Percentiles rank a stretch among this genome's conserved stretches.
Conservation (phyloP, 129 eudicot genomes). For the Lactuca sativa region DNA sequence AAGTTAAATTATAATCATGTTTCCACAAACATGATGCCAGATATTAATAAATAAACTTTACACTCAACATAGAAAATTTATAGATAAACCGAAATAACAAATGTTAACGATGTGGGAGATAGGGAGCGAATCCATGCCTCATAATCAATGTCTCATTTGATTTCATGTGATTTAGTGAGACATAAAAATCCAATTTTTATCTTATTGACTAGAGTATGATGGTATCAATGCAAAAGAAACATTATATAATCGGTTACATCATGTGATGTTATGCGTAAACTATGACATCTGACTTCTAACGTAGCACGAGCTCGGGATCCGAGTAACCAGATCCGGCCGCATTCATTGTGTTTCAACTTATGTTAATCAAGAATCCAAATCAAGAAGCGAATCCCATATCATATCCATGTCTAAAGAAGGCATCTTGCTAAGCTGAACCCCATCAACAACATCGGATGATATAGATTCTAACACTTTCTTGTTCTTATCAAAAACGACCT, state of each 20-base stretch:
- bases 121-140: background rate
- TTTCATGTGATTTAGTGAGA: background rate
- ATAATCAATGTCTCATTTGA: no score
- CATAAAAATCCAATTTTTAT: background rate
- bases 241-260: no score
- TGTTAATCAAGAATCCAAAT: slow-evolving; percentile 37
- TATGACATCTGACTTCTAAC: slow-evolving; percentile 4
- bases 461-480: slow-evolving; percentile 28
- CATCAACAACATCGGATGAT: slow-evolving; percentile 34
- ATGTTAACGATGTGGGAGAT: background rate
- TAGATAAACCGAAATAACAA: slow-evolving; percentile 9
- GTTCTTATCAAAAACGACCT: slow-evolving; percentile 11
- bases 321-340: slow-evolving; percentile 22
- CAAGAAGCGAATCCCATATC: slow-evolving; percentile 78
- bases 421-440: slow-evolving; percentile 73
- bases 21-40: no score
- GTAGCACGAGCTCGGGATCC: slow-evolving; percentile 24
- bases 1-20: no score
- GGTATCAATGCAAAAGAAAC: background rate
- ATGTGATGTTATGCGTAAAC: no score
- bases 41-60: no score
- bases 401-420: slow-evolving; percentile 88
- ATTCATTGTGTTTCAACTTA: background rate
- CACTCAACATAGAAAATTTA: no score
- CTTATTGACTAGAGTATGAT: no score